phyloP scores from a whole-genome alignment of 768 basidiomycete species.

The Lactifluus piperatus region DNA sequence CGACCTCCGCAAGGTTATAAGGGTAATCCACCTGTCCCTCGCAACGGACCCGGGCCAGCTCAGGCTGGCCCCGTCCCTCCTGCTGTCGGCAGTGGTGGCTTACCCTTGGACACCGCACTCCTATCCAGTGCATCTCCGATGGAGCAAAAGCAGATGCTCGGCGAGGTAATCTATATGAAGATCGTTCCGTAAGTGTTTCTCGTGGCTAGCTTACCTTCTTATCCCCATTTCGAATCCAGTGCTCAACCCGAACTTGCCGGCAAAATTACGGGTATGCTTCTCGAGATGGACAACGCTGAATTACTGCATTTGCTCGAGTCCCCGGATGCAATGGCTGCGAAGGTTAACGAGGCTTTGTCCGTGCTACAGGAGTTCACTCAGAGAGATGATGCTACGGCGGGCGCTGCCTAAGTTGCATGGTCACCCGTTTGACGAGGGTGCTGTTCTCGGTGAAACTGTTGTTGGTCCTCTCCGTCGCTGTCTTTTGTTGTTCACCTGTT shows the following conservation, averaged over 20 bases:
- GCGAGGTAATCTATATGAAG: conserved; percentile 92
- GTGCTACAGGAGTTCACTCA: conserved; percentile 81
- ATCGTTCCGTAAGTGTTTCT: conserved; percentile 60
- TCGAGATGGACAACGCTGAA: conserved; percentile 98
- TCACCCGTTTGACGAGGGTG: not conserved
- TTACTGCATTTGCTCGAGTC: conserved; percentile 82
- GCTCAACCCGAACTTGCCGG: conserved; percentile 87
- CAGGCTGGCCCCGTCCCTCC: conserved; percentile 38
- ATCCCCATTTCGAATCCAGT: conserved; percentile 35
- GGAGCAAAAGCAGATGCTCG: conserved; percentile 99
- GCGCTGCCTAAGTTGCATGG: conserved; percentile 1
- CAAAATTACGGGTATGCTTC: conserved; percentile 97
- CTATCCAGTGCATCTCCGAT: conserved; percentile 51
- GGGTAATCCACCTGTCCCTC: conserved; percentile 28
- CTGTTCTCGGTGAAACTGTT: conserved; percentile 22
- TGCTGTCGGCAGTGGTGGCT: conserved; percentile 34
- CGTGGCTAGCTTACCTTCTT: conserved; percentile 12
- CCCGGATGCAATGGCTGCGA: conserved; percentile 72
- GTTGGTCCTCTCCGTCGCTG: conserved; percentile 29
- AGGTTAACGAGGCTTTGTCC: conserved; percentile 85
- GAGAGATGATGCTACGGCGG: conserved; percentile 28
- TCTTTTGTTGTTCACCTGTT: conserved; percentile 25
- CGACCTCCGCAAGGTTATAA: conserved; percentile 29
- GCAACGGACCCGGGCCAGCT: conserved; percentile 27
- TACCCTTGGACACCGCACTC: conserved; percentile 52